These are phyloP conservation scores for Fusarium mundagurra DNA, from an alignment of 2,329 filamentous ascomycete species.

Conservation along the genomic window DNA sequence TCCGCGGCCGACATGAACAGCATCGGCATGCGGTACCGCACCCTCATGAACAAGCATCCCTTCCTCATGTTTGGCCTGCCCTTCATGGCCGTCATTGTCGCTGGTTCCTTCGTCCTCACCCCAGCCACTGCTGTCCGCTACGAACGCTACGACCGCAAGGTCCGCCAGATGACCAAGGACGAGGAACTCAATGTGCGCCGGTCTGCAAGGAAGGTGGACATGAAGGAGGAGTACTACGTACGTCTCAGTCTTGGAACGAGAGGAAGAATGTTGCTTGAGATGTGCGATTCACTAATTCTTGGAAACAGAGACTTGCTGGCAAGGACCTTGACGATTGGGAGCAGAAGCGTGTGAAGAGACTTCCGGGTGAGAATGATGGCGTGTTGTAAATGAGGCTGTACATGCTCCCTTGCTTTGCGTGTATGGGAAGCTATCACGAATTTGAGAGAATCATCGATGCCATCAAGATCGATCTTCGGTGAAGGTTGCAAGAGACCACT, in stretches of 20 bases:
- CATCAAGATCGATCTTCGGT: not conserved
- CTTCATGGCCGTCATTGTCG: conserved; percentile 89
- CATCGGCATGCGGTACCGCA: conserved; percentile 81
- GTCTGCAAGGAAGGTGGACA: conserved; percentile 75
- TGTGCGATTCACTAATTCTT: conserved; percentile 20
- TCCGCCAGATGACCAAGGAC: conserved; percentile 84
- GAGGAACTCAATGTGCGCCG: conserved; percentile 86
- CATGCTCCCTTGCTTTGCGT: conserved; percentile 20
- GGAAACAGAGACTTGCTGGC: conserved; percentile 60
- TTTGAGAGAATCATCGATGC: not conserved
- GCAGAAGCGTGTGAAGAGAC: conserved; percentile 89
- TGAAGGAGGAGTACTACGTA: conserved; percentile 89
- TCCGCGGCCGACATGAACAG: conserved; percentile 71
- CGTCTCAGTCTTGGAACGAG: conserved; percentile 49
- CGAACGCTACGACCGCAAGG: conserved; percentile 90
- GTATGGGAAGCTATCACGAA: conserved; percentile 15
- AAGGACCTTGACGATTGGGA: conserved; percentile 98
- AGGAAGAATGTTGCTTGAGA: not conserved
- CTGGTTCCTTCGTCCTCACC: conserved; percentile 92
- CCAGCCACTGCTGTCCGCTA: conserved; percentile 94
- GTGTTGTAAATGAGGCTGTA: conserved; percentile 57
- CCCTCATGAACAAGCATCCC: conserved; percentile 78
- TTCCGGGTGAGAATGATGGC: conserved; percentile 91
- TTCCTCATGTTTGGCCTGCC: conserved; percentile 95
- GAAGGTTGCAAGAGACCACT: conserved; percentile 4